Percentiles rank a stretch among this genome's conserved stretches.
These are phyloP conservation scores for Podospora comata DNA, from an alignment of 495 filamentous ascomycete genomes.

Conservation along the genomic window DNA sequence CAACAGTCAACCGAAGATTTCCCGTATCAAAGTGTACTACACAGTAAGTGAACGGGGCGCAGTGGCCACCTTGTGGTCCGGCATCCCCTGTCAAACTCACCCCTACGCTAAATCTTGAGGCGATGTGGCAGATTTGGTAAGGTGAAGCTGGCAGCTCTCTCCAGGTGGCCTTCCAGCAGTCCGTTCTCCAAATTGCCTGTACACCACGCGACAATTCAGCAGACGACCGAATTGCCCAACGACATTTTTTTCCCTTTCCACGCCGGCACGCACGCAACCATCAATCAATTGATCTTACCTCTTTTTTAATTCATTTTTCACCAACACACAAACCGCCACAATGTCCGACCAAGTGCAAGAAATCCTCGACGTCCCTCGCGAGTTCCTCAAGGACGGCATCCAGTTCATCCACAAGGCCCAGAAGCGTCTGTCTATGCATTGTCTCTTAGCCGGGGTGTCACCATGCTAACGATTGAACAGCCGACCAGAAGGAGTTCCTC, in stretches of 20 bases:
- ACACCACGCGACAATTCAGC: conserved; percentile 19
- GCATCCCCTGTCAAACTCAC: not conserved
- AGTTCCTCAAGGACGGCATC: conserved; percentile 77
- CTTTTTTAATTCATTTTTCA: conserved; percentile 6
- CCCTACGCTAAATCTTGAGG: conserved; percentile 18
- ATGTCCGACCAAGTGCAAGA: conserved; percentile 81
- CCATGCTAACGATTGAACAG: conserved; percentile 32
- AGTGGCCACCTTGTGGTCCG: conserved; percentile 10
- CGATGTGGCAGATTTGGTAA: conserved; percentile 26
- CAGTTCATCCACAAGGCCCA: conserved; percentile 81
- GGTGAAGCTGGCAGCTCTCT: conserved; percentile 22
- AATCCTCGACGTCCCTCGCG: conserved; percentile 73
- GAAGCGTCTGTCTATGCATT: conserved; percentile 59
- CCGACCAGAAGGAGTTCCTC: conserved; percentile 84
- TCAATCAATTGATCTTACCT: not conserved
- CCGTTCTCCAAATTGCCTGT: not conserved
- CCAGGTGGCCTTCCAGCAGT: conserved; percentile 8
- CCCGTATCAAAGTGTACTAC: not conserved
- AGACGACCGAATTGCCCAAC: conserved; percentile 10
- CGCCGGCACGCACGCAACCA: not conserved
- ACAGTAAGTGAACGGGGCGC: not conserved
- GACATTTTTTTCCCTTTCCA: conserved; percentile 5
- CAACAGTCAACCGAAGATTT: not conserved
- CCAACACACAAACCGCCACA: conserved; percentile 16
- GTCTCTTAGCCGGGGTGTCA: not conserved